phyloP scores from a whole-genome alignment of 148 eudicot species.

The Mesembryanthemum crystallinum region DNA sequence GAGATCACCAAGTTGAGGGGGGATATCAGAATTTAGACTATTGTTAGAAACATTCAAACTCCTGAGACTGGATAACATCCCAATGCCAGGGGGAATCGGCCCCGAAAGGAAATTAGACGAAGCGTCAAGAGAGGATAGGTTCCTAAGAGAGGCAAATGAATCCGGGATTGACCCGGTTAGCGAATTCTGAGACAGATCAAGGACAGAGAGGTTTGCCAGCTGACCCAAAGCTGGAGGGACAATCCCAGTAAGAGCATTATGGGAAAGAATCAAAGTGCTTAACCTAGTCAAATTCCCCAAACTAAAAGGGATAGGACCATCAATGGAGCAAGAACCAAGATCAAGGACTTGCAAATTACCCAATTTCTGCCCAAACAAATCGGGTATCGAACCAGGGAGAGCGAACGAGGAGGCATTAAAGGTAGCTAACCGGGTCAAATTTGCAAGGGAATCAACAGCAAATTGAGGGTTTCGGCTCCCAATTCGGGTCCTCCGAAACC shows the following conservation, averaged over 20 bases:
- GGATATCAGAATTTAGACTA: constrained; percentile 56
- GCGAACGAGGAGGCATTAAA: constrained; percentile 76
- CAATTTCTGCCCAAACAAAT: constrained; percentile 64
- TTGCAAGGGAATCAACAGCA: constrained; percentile 64
- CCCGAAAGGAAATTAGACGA: constrained; percentile 66
- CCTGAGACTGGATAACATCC: constrained; percentile 48
- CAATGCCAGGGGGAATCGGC: constrained; percentile 57
- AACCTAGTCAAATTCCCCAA: constrained; percentile 61
- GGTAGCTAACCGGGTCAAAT: constrained; percentile 55
- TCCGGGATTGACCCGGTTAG: constrained; percentile 59
- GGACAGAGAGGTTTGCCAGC: constrained; percentile 48
- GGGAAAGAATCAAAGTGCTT: constrained; percentile 44
- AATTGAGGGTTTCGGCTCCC: constrained; percentile 75
- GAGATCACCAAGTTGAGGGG: constrained; percentile 73
- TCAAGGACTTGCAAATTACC: constrained; percentile 53
- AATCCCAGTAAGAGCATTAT: constrained; percentile 52
- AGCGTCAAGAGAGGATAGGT: constrained; percentile 59
- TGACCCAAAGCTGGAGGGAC: constrained; percentile 67
- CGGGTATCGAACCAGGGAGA: constrained; percentile 73
- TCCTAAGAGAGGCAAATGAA: constrained; percentile 46
- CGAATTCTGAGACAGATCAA: constrained; percentile 70
- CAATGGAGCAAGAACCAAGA: constrained; percentile 57
- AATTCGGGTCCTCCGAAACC: constrained; percentile 77
- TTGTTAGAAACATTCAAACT: constrained; percentile 69
- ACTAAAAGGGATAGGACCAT: constrained; percentile 58